Percentiles rank a stretch among this genome's conserved stretches.
Conservation (phyloP, 192 early-diverging fungal species). For the Rhizophagus sp. region DNA sequence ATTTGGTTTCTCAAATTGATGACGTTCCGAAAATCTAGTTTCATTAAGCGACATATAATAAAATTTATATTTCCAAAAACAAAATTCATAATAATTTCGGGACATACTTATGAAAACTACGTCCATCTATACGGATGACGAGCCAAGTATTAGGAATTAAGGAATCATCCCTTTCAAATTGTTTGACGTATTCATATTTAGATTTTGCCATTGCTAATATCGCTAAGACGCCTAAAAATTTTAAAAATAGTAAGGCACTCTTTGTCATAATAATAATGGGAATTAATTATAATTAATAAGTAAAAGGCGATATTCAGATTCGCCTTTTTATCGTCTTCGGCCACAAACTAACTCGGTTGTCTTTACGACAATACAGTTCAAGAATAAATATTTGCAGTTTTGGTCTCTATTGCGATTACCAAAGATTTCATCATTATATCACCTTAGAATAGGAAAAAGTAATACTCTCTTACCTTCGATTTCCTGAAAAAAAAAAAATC, state of each 20-base stretch:
- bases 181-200: constrained; percentile 88
- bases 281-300: background rate
- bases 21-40: constrained; percentile 72
- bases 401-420: constrained; percentile 8
- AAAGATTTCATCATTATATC: constrained; percentile 16
- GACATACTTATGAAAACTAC: constrained; percentile 77
- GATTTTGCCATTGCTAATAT: constrained; percentile 78
- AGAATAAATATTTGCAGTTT: background rate
- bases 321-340: constrained; percentile 16
- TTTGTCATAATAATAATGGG: background rate
- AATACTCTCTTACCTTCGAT: too few relatives aligned
- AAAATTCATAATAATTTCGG: background rate
- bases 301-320: background rate
- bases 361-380: background rate
- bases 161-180: constrained; percentile 78
- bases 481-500: too few relatives aligned
- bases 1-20: constrained; percentile 79
- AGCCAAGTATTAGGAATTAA: constrained; percentile 87
- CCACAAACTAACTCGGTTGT: background rate
- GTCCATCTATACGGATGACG: constrained; percentile 92
- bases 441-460: background rate
- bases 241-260: background rate
- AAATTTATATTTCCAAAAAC: too few relatives aligned
- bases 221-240: background rate
- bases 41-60: background rate